Evolutionary conservation across 1,139 yeast species (phyloP).

Genomic region (Lodderomyces parapsilosis): DNA sequence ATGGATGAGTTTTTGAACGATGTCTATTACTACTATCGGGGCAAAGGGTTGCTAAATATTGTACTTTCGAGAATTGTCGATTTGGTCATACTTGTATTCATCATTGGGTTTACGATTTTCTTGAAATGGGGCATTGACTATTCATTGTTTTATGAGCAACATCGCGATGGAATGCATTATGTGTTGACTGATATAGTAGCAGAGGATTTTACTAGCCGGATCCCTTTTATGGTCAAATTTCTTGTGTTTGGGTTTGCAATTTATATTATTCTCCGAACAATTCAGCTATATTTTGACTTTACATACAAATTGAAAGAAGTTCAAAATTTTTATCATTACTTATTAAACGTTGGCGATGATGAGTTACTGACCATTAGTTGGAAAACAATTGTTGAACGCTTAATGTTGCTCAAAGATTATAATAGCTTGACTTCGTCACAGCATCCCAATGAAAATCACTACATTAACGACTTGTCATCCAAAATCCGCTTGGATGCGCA

Average conservation of each 20-base stretch:
- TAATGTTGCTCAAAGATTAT: slow-evolving; percentile 73
- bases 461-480: slow-evolving; percentile 57
- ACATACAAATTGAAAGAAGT: slow-evolving; percentile 59
- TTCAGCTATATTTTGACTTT: slow-evolving; percentile 57
- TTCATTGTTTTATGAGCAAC: slow-evolving; percentile 26
- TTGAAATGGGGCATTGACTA: slow-evolving; percentile 85
- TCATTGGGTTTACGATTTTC: slow-evolving; percentile 74
- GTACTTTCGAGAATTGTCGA: slow-evolving; percentile 64
- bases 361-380: slow-evolving; percentile 93
- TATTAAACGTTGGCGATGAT: slow-evolving; percentile 67
- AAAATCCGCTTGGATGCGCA: slow-evolving; percentile 84
- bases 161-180: slow-evolving; percentile 19
- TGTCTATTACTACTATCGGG: slow-evolving; percentile 79
- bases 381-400: slow-evolving; percentile 80
- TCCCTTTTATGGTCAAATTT: slow-evolving; percentile 53
- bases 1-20: slow-evolving; percentile 82
- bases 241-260: slow-evolving; percentile 60
- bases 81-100: slow-evolving; percentile 70
- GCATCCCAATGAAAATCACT: slow-evolving; percentile 27
- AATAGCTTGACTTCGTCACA: slow-evolving; percentile 63
- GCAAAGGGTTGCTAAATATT: slow-evolving; percentile 81
- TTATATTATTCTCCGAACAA: slow-evolving; percentile 55
- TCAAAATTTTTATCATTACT: slow-evolving; percentile 60
- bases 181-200: slow-evolving; percentile 50
- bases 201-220: slow-evolving; percentile 50